phyloP scores from a whole-genome alignment of 257 asterid genomes.

The Coffea canephora region DNA sequence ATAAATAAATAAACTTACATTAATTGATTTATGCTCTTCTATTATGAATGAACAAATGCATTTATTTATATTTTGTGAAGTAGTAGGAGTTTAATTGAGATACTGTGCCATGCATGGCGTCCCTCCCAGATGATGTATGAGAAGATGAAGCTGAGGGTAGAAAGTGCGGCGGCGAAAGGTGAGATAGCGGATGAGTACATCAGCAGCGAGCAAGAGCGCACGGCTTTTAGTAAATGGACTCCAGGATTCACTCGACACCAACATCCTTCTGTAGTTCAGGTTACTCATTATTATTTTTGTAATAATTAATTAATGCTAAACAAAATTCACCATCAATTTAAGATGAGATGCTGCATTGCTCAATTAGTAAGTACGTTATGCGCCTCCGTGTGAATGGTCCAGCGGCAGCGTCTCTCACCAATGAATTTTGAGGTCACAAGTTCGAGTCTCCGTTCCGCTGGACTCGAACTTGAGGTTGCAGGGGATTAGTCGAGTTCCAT shows the following conservation, averaged over 20 bases:
- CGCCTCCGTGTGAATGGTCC: too few relatives aligned
- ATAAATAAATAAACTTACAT: too few relatives aligned
- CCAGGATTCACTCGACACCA: constrained; percentile 40
- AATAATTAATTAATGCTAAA: too few relatives aligned
- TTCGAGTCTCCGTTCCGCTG: too few relatives aligned
- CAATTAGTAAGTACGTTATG: too few relatives aligned
- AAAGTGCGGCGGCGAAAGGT: constrained; percentile 42
- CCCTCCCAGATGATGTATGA: constrained; percentile 50
- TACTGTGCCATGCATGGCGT: neutral
- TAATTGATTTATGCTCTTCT: too few relatives aligned
- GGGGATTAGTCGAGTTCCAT: too few relatives aligned
- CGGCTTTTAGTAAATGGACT: constrained; percentile 37
- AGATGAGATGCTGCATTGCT: neutral
- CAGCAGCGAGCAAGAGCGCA: constrained; percentile 19
- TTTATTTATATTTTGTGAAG: too few relatives aligned
- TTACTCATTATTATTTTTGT: neutral
- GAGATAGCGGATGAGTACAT: constrained; percentile 37
- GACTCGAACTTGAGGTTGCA: too few relatives aligned
- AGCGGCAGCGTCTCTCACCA: too few relatives aligned
- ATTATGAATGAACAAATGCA: too few relatives aligned
- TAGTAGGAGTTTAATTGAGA: neutral
- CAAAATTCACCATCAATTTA: neutral
- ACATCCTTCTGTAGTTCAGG: constrained; percentile 67
- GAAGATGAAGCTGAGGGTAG: constrained; percentile 53
- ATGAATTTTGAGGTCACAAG: too few relatives aligned